Evolutionary conservation across 2,329 filamentous ascomycete species (phyloP).

Genomic region (Fusarium sp.): DNA sequence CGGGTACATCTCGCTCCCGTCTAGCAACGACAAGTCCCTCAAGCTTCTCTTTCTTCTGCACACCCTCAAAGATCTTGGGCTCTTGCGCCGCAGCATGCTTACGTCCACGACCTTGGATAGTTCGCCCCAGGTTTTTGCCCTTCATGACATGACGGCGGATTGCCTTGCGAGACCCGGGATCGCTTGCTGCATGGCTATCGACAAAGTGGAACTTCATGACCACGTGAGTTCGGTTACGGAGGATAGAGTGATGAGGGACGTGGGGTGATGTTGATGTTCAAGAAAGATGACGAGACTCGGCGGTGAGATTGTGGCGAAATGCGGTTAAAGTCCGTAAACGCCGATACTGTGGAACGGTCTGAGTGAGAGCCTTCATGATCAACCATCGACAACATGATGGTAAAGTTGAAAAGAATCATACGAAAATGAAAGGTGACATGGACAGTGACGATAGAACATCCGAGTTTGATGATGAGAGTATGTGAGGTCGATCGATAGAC

Average conservation of each 20-base stretch:
- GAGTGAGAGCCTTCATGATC: background rate
- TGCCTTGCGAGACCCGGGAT: slow-evolving; percentile 14
- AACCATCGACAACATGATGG: background rate
- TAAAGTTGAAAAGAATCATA: background rate
- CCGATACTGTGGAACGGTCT: slow-evolving; percentile 9
- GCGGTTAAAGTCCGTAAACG: slow-evolving; percentile 30
- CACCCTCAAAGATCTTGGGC: background rate
- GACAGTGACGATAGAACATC: background rate
- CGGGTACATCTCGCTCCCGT: background rate
- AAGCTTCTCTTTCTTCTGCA: background rate
- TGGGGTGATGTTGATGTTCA: background rate
- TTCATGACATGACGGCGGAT: slow-evolving; percentile 43
- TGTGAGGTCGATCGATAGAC: background rate
- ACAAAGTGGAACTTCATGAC: slow-evolving; percentile 38
- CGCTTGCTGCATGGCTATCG: slow-evolving; percentile 13
- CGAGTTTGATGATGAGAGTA: background rate
- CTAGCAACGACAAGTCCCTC: background rate
- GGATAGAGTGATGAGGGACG: background rate
- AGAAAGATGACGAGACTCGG: background rate
- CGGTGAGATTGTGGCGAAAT: slow-evolving; percentile 18
- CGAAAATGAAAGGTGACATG: background rate
- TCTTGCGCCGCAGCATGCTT: slow-evolving; percentile 20
- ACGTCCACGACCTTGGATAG: slow-evolving; percentile 30
- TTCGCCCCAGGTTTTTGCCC: slow-evolving; percentile 37
- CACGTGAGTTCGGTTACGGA: background rate